phyloP scores from a whole-genome alignment of 2,329 filamentous ascomycete species.

The Chaetomium sp. region DNA sequence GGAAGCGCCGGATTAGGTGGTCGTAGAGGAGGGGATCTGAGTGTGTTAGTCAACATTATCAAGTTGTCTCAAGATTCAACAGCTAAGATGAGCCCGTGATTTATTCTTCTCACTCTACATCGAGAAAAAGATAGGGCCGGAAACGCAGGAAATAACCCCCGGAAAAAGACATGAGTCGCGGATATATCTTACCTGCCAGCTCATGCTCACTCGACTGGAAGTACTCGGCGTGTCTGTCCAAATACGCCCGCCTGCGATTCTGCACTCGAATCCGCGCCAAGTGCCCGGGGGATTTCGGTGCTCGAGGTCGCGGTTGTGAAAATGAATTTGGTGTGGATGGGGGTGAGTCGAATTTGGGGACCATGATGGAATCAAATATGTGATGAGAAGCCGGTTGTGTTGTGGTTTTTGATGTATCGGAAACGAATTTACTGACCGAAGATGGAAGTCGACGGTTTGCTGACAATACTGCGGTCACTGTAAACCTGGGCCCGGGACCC shows the following conservation, averaged over 20 bases:
- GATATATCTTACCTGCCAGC: conserved; percentile 39
- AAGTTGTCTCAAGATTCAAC: neutral
- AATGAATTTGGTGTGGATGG: conserved; percentile 19
- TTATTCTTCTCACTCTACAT: too few relatives aligned
- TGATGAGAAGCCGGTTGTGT: neutral
- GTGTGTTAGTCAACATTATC: neutral
- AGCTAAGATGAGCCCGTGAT: too few relatives aligned
- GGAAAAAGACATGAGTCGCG: neutral
- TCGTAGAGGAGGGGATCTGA: conserved; percentile 79
- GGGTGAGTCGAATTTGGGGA: conserved; percentile 15
- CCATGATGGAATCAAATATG: conserved; percentile 7
- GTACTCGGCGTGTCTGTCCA: conserved; percentile 67
- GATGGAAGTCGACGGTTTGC: too few relatives aligned
- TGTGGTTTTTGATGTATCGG: too few relatives aligned
- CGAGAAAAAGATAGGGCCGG: too few relatives aligned
- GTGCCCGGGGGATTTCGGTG: conserved; percentile 36
- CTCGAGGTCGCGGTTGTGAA: conserved; percentile 39
- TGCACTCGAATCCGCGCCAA: conserved; percentile 51
- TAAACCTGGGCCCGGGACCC: too few relatives aligned
- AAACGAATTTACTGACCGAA: too few relatives aligned
- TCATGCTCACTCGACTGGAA: conserved; percentile 53
- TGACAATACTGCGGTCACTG: too few relatives aligned
- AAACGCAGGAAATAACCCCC: neutral
- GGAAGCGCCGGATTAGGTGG: conserved; percentile 68
- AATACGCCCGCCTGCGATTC: conserved; percentile 72